Evolutionary conservation across 768 basidiomycete genomes (phyloP).

Genomic region (Neoboletus magnificus): DNA sequence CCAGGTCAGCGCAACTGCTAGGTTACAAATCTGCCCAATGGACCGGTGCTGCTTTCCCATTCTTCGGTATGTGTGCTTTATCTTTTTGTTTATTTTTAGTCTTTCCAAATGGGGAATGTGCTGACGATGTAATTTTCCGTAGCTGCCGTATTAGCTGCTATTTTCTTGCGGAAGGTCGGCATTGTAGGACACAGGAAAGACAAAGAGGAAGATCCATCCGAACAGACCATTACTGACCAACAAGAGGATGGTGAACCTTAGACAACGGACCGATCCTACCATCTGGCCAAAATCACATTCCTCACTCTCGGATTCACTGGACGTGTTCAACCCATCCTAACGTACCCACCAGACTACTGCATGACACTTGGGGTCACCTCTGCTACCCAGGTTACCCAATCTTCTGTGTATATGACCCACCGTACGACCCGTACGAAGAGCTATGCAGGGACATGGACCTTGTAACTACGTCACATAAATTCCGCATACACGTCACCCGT

Average conservation of each 20-base stretch:
- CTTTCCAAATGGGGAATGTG: background rate
- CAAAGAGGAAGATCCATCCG: slow-evolving; percentile 12
- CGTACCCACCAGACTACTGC: background rate
- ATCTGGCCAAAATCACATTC: background rate
- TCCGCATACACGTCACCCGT: background rate
- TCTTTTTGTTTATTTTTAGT: background rate
- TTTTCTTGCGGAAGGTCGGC: slow-evolving; percentile 42
- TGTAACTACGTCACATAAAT: background rate
- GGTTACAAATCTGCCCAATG: slow-evolving; percentile 67
- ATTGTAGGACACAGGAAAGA: slow-evolving; percentile 33
- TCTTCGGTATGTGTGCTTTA: slow-evolving; percentile 41
- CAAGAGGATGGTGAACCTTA: slow-evolving; percentile 5
- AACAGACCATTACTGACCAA: slow-evolving; percentile 21
- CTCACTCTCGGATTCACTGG: background rate
- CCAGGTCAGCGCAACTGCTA: slow-evolving; percentile 38
- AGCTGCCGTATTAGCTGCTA: slow-evolving; percentile 32
- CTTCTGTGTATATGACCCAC: background rate
- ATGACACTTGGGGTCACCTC: background rate
- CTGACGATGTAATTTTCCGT: background rate
- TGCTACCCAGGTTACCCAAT: background rate
- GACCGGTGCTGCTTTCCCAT: slow-evolving; percentile 58
- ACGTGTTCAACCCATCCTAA: background rate
- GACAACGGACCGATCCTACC: background rate
- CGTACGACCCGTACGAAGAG: slow-evolving; percentile 4
- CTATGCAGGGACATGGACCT: background rate